Percentiles rank a stretch among this genome's conserved stretches.
These are phyloP conservation scores for Anastatica hierochuntica DNA, from an alignment of 345 rosid species.

Conservation along the genomic window DNA sequence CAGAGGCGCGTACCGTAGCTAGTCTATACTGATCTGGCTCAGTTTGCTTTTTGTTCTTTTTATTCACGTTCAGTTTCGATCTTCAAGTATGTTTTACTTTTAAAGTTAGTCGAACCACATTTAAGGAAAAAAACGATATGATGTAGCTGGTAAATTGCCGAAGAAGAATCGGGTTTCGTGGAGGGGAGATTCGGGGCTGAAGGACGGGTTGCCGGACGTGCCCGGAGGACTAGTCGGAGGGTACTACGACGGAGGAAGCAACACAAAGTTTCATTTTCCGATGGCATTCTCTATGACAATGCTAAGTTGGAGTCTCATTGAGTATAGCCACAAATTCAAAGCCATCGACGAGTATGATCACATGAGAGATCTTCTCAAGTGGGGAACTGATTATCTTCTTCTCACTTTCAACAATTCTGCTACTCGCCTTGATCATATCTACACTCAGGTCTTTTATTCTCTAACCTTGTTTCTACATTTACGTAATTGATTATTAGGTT, in stretches of 20 bases:
- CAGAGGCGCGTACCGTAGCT: too few species aligned
- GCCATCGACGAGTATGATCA: slow-evolving; percentile 56
- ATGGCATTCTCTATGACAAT: slow-evolving; percentile 84
- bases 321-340: slow-evolving; percentile 55
- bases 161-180: slow-evolving; percentile 58
- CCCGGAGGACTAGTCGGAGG: slow-evolving; percentile 69
- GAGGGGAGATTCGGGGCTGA: slow-evolving; percentile 66
- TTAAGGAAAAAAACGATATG: too few species aligned
- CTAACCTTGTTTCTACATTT: not conserved
- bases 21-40: too few species aligned
- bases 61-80: too few species aligned
- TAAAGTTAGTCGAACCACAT: too few species aligned
- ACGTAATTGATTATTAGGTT: not conserved
- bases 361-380: slow-evolving; percentile 51
- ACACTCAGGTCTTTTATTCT: slow-evolving; percentile 43
- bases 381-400: slow-evolving; percentile 87
- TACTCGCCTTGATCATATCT: slow-evolving; percentile 44
- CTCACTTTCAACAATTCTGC: slow-evolving; percentile 67
- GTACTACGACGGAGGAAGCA: slow-evolving; percentile 81
- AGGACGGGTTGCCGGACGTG: slow-evolving; percentile 44
- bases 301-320: slow-evolving; percentile 92
- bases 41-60: too few species aligned
- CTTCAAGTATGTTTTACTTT: too few species aligned
- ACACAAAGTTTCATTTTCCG: slow-evolving; percentile 71
- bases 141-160: slow-evolving; percentile 69